Evolutionary conservation across 805 yeast species (phyloP).

Genomic region (Suhomyces xylopsoci): DNA sequence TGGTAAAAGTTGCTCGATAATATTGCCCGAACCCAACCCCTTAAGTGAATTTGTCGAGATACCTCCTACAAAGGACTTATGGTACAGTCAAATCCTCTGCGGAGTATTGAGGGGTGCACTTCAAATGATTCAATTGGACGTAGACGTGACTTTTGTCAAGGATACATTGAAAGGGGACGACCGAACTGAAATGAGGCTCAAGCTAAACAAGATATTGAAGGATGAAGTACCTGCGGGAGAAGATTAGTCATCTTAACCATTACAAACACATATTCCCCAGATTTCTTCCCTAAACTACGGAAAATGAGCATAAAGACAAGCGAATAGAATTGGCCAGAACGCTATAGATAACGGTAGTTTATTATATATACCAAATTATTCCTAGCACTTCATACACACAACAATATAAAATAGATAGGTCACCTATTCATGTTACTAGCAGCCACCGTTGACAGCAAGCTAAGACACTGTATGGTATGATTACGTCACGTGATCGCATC

Average conservation of each 20-base stretch:
- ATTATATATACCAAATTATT: too few species aligned
- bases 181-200: conserved; percentile 73
- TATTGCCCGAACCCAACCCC: conserved; percentile 76
- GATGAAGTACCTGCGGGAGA: conserved; percentile 98
- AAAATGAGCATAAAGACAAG: background rate
- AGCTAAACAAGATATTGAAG: conserved; percentile 66
- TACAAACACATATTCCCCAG: background rate
- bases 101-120: conserved; percentile 90
- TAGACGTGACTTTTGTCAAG: conserved; percentile 74
- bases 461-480: background rate
- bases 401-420: background rate
- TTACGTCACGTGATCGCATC: background rate
- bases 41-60: conserved; percentile 92
- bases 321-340: background rate
- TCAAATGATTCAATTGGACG: conserved; percentile 94
- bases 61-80: conserved; percentile 66
- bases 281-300: background rate
- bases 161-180: conserved; percentile 84
- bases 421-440: background rate
- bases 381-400: background rate
- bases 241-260: conserved; percentile 45
- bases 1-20: conserved; percentile 67
- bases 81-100: conserved; percentile 89
- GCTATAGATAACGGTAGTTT: background rate
- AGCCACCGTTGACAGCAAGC: background rate